Evolutionary conservation across 305 asterid genomes (phyloP), one percentile per base, ranked within the genome.

Genomic region (Rubia occidens): DNA sequence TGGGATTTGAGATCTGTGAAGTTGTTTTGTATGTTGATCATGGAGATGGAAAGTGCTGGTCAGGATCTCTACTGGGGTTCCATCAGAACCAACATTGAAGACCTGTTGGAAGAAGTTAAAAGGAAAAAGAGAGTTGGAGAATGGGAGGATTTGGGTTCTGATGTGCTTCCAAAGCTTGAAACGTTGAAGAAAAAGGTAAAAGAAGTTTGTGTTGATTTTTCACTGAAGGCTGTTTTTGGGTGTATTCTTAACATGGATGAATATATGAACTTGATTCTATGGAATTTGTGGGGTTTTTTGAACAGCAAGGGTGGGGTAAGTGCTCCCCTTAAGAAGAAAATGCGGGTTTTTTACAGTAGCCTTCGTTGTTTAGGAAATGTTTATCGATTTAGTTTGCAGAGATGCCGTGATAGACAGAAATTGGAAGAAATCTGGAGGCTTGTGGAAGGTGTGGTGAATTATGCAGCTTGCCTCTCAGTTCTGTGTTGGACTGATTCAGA

Each of bases 1-100:
- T 37, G 56, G 72, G 72, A 68, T 5, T 40, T 68, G 11, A 54
- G 35, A 40, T 68, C 58, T 17, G 21, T 68, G 11, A 68, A 53
- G 44, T 3, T 66, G 70, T 45, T 66, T 40, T 53, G n/a, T 11
- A 20, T 3, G 13, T 53, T 59, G 13, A 9, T 4, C 14, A 21
- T 13, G 20, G 58, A 32, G 18, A 15, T 20, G 11, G 63, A 37
- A 4, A 15, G 14, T 10, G 54, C 13, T 17, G 24, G 51, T n/a
- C 51, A n/a, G 39, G 72, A 40, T 21, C 43, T 3, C 64, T 11
- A 5, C 11, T n/a, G 56, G 37, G 49, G 45, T 47, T 66, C 60
- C 20, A 15, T 66, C n/a, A 14, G 2, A 11, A 47, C 53, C 26
- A 26, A 13, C 15, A 47, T 66, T 11, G 44, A 14, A 45, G 70